Evolutionary conservation across 2,329 filamentous ascomycete genomes (phyloP).

Genomic region (Fusarium xyrophilum): DNA sequence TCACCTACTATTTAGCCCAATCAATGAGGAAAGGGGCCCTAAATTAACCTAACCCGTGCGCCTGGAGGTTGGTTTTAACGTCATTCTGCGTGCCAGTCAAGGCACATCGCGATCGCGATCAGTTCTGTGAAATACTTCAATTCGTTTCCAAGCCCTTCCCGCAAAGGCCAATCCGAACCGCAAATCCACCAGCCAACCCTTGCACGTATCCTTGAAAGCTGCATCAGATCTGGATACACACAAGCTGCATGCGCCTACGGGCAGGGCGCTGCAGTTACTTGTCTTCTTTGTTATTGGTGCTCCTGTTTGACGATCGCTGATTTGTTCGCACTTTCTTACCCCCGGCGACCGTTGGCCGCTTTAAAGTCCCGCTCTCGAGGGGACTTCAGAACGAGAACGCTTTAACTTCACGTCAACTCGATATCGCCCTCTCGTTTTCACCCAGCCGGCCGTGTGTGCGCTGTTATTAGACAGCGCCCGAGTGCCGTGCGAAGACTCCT

Average conservation of each 20-base stretch:
- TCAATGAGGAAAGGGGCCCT: constrained; percentile 10
- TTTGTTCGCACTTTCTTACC: constrained; percentile 16
- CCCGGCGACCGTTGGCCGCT: constrained; percentile 6
- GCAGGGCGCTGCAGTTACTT: constrained; percentile 3
- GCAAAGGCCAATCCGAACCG: neutral
- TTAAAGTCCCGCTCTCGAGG: constrained; percentile 8
- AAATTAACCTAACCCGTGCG: constrained; percentile 11
- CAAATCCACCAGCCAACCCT: constrained; percentile 6
- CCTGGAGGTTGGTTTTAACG: constrained; percentile 21
- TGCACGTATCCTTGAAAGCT: constrained; percentile 10
- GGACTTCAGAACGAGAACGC: neutral
- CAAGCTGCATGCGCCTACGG: constrained; percentile 12
- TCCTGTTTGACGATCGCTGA: constrained; percentile 13
- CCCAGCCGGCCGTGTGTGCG: constrained; percentile 28
- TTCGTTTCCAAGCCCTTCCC: neutral
- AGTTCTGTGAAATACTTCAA: constrained; percentile 5
- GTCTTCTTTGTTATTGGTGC: constrained; percentile 10
- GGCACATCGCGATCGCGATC: constrained; percentile 9
- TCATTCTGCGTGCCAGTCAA: constrained; percentile 25
- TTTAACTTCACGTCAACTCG: constrained; percentile 20
- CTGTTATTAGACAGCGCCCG: constrained; percentile 46
- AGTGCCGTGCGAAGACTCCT: constrained; percentile 19
- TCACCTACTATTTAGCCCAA: constrained; percentile 13
- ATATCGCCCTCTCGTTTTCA: constrained; percentile 7
- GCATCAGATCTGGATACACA: constrained; percentile 19